Conservation (phyloP, 129 eudicot genomes). For the Sambucus nigra region DNA sequence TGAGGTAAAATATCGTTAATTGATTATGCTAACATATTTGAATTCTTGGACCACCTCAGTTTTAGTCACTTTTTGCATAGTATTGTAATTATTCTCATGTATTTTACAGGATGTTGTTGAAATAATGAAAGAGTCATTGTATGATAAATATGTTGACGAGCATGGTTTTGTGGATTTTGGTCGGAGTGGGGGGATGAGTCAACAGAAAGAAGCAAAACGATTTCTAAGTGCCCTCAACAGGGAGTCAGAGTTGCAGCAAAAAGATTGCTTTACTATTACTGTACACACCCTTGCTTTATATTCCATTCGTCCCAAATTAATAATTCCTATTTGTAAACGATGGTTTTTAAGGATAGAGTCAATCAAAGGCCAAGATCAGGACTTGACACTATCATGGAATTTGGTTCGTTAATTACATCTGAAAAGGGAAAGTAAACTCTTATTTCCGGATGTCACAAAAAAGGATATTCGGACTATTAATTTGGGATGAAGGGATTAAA, state of each 20-base stretch:
- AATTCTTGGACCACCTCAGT: no score
- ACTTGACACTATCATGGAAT: no score
- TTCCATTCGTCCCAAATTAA: no score
- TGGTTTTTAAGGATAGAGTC: no score
- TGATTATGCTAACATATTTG: not conserved
- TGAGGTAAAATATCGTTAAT: no score
- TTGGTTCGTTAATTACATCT: no score
- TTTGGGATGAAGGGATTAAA: no score
- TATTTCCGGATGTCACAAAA: no score
- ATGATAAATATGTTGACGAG: slow-evolving; percentile 86
- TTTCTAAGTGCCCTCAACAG: slow-evolving; percentile 59
- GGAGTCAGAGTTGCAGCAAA: slow-evolving; percentile 72
- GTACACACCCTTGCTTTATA: slow-evolving; percentile 25
- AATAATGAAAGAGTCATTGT: slow-evolving; percentile 96
- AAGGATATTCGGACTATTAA: no score
- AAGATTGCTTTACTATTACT: slow-evolving; percentile 75
- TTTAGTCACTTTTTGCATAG: not conserved
- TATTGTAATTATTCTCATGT: not conserved
- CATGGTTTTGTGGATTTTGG: slow-evolving; percentile 80
- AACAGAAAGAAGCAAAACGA: slow-evolving; percentile 72
- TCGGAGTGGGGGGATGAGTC: slow-evolving; percentile 93
- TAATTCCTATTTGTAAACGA: no score
- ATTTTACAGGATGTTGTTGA: slow-evolving; percentile 75
- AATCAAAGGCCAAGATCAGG: no score
- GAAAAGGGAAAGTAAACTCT: no score